Conservation (phyloP, 345 rosid species). For the Kernera saxatilis region DNA sequence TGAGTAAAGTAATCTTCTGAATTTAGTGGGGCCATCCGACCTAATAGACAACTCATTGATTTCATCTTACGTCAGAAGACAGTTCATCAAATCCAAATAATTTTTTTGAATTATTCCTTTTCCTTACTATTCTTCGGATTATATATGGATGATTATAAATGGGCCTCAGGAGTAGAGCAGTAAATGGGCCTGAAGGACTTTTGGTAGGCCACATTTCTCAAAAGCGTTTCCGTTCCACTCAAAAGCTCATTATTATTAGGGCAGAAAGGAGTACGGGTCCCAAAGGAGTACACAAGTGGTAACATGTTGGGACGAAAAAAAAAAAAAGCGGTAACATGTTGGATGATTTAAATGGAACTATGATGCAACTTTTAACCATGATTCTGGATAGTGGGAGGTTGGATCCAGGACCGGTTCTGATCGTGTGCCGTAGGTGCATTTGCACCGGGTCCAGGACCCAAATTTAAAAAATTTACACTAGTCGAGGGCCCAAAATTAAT, state of each 20-base stretch:
- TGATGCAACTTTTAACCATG: too few species aligned
- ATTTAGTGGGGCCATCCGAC: constrained; percentile 19
- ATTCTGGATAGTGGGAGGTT: too few species aligned
- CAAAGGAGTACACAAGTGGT: background rate
- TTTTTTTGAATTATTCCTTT: background rate
- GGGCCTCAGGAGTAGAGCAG: background rate
- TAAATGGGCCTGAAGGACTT: background rate
- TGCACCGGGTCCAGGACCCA: too few species aligned
- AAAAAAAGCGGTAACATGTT: background rate
- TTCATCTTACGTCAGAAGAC: constrained; percentile 25
- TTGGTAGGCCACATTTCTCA: background rate
- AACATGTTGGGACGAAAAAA: background rate
- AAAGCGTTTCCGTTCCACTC: background rate
- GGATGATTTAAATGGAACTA: too few species aligned
- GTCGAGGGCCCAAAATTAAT: too few species aligned
- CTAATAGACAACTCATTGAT: constrained; percentile 32
- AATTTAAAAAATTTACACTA: too few species aligned
- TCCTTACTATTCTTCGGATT: background rate
- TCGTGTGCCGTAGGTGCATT: too few species aligned
- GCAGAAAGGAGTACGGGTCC: background rate
- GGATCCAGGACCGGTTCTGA: too few species aligned
- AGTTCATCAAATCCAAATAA: constrained; percentile 20
- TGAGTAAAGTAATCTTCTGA: constrained; percentile 23
- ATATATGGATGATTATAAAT: background rate
- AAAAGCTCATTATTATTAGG: background rate